Percentiles rank a stretch among this genome's conserved stretches.
Conservation (phyloP, 2,329 filamentous ascomycete species). For the Fusarium ambrosium region DNA sequence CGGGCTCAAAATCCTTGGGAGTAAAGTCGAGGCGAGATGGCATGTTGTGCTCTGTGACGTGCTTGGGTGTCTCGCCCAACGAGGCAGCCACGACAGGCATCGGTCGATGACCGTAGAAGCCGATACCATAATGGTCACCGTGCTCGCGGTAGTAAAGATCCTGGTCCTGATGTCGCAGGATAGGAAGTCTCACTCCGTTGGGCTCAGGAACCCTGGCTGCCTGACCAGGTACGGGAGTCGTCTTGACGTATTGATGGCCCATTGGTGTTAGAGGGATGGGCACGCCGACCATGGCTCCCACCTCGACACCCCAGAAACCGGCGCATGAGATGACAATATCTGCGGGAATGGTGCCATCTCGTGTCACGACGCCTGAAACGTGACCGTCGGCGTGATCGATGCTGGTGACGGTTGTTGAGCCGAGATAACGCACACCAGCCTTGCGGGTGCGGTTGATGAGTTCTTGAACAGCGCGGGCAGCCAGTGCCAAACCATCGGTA, state of each 20-base stretch:
- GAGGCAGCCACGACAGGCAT: conserved; percentile 70
- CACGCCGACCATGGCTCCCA: conserved; percentile 72
- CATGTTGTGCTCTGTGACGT: conserved; percentile 72
- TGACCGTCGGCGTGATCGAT: conserved; percentile 63
- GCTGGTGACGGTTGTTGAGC: conserved; percentile 68
- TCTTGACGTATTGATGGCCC: conserved; percentile 75
- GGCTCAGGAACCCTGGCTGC: conserved; percentile 53
- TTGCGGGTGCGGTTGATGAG: conserved; percentile 69
- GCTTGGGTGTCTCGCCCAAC: conserved; percentile 64
- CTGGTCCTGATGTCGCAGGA: conserved; percentile 73
- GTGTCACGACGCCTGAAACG: conserved; percentile 69
- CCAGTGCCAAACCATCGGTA: conserved; percentile 71
- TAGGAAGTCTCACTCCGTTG: conserved; percentile 68
- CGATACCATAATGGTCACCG: conserved; percentile 72
- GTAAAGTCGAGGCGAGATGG: conserved; percentile 74
- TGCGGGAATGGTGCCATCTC: conserved; percentile 63
- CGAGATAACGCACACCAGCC: conserved; percentile 71
- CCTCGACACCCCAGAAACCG: conserved; percentile 76
- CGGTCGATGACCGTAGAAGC: conserved; percentile 73
- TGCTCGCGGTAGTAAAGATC: conserved; percentile 76
- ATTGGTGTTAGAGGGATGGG: conserved; percentile 71
- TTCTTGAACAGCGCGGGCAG: conserved; percentile 71
- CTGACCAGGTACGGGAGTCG: conserved; percentile 63
- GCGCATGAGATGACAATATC: conserved; percentile 74
- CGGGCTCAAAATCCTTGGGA: conserved; percentile 69